Percentiles rank a stretch among this genome's conserved stretches.
phyloP scores from a whole-genome alignment of 495 filamentous ascomycete genomes.

The Friedmanniomyces endolithicus region DNA sequence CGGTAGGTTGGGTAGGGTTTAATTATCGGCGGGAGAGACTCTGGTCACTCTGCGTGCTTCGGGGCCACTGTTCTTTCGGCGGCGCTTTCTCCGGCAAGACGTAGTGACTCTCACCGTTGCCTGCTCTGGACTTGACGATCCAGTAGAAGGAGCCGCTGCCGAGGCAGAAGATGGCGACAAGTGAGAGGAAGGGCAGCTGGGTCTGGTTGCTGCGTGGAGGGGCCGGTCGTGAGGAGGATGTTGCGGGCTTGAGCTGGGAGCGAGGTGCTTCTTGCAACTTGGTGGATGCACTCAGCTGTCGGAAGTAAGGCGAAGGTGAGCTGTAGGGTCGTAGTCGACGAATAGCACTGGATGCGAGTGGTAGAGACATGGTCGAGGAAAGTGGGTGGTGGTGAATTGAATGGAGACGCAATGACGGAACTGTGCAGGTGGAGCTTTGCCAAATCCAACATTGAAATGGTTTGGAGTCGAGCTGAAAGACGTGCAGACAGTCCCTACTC shows the following conservation, averaged over 20 bases:
- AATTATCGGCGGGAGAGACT: neutral
- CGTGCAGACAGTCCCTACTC: no score
- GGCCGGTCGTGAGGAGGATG: neutral
- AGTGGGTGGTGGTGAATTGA: neutral
- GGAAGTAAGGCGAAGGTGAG: neutral
- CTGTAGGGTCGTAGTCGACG: neutral
- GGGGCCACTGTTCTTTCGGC: constrained; percentile 14
- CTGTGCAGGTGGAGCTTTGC: neutral
- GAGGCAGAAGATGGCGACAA: constrained; percentile 45
- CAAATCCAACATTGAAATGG: no score
- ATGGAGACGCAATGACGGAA: neutral
- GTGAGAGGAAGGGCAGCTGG: constrained; percentile 53
- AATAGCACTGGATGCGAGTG: neutral
- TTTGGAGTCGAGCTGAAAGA: no score
- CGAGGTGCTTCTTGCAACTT: constrained; percentile 3
- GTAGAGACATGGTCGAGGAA: neutral
- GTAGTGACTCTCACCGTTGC: constrained; percentile 19
- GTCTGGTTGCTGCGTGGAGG: constrained; percentile 9
- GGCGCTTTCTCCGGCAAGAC: constrained; percentile 16
- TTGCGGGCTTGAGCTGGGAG: constrained; percentile 5
- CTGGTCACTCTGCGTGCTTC: constrained; percentile 7
- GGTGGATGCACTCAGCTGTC: neutral
- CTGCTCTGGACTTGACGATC: constrained; percentile 49
- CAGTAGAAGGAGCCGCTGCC: constrained; percentile 49
- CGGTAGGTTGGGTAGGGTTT: constrained; percentile 13